Evolutionary conservation across 495 filamentous ascomycete species (phyloP).

Genomic region (Trypethelium eluteriae): DNA sequence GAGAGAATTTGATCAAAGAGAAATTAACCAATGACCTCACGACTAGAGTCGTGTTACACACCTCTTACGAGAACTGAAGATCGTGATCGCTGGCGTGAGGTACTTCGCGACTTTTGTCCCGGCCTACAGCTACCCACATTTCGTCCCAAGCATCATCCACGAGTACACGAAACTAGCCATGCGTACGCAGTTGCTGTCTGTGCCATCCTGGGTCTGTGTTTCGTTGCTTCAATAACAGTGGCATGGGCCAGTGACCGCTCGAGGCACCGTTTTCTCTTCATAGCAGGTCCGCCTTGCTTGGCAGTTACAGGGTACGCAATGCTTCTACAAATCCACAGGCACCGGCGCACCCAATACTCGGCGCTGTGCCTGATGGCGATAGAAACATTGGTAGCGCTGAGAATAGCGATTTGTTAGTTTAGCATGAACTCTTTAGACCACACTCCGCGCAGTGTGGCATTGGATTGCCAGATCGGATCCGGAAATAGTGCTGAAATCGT

Average conservation of each 20-base stretch:
- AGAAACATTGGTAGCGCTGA: slow-evolving; percentile 36
- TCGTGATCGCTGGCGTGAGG: slow-evolving; percentile 28
- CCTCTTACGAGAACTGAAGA: slow-evolving; percentile 30
- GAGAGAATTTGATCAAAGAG: neutral
- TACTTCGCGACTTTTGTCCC: slow-evolving; percentile 33
- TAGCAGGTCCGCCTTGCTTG: slow-evolving; percentile 30
- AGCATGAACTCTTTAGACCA: slow-evolving; percentile 30
- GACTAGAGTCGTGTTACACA: slow-evolving; percentile 28
- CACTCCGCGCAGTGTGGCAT: neutral
- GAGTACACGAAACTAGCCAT: slow-evolving; percentile 5
- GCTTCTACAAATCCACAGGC: slow-evolving; percentile 27
- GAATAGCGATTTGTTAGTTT: slow-evolving; percentile 35
- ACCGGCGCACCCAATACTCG: slow-evolving; percentile 34
- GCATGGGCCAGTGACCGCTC: slow-evolving; percentile 31
- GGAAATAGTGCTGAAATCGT: slow-evolving; percentile 41
- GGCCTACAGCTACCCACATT: slow-evolving; percentile 32
- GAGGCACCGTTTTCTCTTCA: slow-evolving; percentile 34
- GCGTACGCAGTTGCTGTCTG: slow-evolving; percentile 4
- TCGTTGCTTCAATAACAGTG: neutral
- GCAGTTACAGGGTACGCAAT: slow-evolving; percentile 33
- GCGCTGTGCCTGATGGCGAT: slow-evolving; percentile 37
- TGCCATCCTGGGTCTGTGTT: neutral
- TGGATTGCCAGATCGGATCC: slow-evolving; percentile 32
- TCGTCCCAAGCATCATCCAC: slow-evolving; percentile 28
- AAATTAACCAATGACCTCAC: slow-evolving; percentile 32